phyloP scores from a whole-genome alignment of 2,329 filamentous ascomycete genomes.

The Beauveria sp. region DNA sequence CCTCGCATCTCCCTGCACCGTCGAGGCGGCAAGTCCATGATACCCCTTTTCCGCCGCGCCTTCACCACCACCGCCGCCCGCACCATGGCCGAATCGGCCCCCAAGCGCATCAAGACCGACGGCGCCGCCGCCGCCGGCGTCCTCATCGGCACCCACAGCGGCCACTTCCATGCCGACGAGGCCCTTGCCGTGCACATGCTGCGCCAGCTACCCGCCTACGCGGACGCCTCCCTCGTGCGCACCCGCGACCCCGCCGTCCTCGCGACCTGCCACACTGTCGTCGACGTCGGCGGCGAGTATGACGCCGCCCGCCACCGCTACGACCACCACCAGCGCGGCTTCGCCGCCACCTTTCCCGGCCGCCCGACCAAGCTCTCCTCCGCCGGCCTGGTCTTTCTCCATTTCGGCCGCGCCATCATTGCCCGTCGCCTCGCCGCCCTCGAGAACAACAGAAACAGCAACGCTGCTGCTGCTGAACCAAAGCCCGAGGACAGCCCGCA shows the following conservation, averaged over 20 bases:
- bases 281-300: slow-evolving; percentile 96
- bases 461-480: slow-evolving; percentile 25
- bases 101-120: slow-evolving; percentile 79
- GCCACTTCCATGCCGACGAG: slow-evolving; percentile 98
- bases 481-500: slow-evolving; percentile 54
- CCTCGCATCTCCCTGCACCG: not conserved
- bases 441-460: slow-evolving; percentile 32
- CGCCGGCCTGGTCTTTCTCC: slow-evolving; percentile 89
- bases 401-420: slow-evolving; percentile 84
- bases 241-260: slow-evolving; percentile 78
- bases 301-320: slow-evolving; percentile 69
- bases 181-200: slow-evolving; percentile 95
- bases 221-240: slow-evolving; percentile 65
- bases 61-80: slow-evolving; percentile 8
- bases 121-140: slow-evolving; percentile 26
- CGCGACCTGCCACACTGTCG: slow-evolving; percentile 81
- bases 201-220: slow-evolving; percentile 76
- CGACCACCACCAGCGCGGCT: slow-evolving; percentile 96
- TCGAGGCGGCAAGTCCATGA: slow-evolving; percentile 3
- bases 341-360: slow-evolving; percentile 75
- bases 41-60: not conserved
- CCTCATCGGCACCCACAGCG: slow-evolving; percentile 89
- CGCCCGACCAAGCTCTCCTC: slow-evolving; percentile 85
- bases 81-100: slow-evolving; percentile 52
- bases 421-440: slow-evolving; percentile 41